phyloP scores from a whole-genome alignment of 1,284 basidiomycete genomes.

The Sanguinoderma infundibulare region DNA sequence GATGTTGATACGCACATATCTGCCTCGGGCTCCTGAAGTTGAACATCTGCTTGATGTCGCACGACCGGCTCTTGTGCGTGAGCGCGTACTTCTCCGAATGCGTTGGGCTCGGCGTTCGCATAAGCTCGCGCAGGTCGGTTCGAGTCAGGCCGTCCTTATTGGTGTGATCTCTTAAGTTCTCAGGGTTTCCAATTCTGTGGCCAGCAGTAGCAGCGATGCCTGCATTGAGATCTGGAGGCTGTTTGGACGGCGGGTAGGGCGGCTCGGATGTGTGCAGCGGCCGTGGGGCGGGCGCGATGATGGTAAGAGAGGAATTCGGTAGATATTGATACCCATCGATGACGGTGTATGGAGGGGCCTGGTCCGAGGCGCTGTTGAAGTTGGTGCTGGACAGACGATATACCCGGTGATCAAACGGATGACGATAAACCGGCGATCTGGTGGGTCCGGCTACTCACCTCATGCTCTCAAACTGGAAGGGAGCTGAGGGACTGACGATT shows the following conservation, averaged over 20 bases:
- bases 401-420: too few species aligned
- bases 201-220: too few species aligned
- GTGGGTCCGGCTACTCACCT: neutral
- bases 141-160: neutral
- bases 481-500: too few species aligned
- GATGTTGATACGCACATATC: neutral
- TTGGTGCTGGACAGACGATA: neutral
- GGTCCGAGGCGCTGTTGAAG: neutral
- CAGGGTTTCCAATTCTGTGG: too few species aligned
- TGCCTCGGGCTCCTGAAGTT: neutral
- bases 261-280: too few species aligned
- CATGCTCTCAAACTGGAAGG: neutral
- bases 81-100: constrained; percentile 32
- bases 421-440: neutral
- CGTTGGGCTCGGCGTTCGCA: constrained; percentile 46
- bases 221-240: neutral
- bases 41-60: constrained; percentile 2
- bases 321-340: neutral
- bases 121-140: constrained; percentile 21
- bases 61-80: neutral
- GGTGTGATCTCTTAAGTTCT: too few species aligned
- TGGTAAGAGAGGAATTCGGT: neutral
- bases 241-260: too few species aligned
- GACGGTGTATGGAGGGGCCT: neutral
- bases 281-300: neutral